phyloP scores from a whole-genome alignment of 73 alveolate genomes.

The Paramecium bursaria region DNA sequence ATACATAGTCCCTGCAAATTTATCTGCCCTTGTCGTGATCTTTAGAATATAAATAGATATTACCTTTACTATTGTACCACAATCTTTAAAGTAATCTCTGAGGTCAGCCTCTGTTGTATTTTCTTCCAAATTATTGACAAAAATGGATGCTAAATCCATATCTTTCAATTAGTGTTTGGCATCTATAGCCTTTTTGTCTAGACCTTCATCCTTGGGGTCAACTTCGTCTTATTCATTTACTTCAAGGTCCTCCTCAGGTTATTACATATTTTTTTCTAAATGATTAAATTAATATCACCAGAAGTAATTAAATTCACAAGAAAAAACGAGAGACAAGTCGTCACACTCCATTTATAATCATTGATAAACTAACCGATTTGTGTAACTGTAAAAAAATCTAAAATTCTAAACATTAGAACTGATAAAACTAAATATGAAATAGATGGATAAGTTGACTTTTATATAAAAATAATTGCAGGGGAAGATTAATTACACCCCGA shows the following conservation, averaged over 20 bases:
- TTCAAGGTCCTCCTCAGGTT: constrained; percentile 3
- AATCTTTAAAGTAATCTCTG: constrained; percentile 47
- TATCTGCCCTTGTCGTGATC: constrained; percentile 39
- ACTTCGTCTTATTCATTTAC: not conserved
- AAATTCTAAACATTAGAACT: no score
- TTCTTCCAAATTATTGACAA: constrained; percentile 54
- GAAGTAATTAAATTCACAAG: no score
- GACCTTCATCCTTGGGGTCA: not conserved
- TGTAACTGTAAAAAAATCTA: no score
- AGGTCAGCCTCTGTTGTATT: constrained; percentile 52
- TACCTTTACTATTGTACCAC: constrained; percentile 57
- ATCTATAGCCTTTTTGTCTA: not conserved
- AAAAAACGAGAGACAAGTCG: no score
- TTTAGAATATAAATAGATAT: not conserved
- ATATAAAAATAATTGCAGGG: no score
- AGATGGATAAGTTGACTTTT: no score
- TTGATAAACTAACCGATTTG: no score
- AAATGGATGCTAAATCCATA: constrained; percentile 31
- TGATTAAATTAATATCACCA: no score
- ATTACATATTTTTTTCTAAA: no score
- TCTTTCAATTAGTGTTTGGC: constrained; percentile 29
- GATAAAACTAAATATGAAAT: no score
- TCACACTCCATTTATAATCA: no score
- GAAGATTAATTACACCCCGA: no score
- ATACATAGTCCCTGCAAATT: constrained; percentile 26